Percentiles rank a stretch among this genome's conserved stretches.
Evolutionary conservation across 306 rosid species (phyloP).

Genomic region (Morella rubra): DNA sequence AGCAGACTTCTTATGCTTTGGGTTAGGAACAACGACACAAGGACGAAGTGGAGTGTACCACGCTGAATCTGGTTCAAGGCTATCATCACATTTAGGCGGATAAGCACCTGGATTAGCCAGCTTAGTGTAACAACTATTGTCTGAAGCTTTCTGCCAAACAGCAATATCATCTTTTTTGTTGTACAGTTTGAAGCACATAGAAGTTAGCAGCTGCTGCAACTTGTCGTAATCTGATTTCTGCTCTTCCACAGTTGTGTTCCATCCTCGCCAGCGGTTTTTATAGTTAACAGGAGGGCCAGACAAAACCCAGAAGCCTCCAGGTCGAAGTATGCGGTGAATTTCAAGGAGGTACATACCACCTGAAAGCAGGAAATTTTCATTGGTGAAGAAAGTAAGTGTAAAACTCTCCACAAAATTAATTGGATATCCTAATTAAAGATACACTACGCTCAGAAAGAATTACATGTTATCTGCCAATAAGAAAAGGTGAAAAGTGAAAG

Average conservation of each 20-base stretch:
- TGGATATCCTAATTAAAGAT: constrained; percentile 2
- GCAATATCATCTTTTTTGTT: constrained; percentile 88
- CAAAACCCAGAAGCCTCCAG: constrained; percentile 94
- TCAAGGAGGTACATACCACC: constrained; percentile 93
- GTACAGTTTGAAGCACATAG: constrained; percentile 89
- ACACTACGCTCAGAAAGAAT: constrained; percentile 11
- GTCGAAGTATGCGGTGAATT: constrained; percentile 90
- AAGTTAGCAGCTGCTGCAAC: constrained; percentile 68
- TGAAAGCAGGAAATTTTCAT: constrained; percentile 29
- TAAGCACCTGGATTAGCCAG: constrained; percentile 52
- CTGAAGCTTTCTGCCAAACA: constrained; percentile 82
- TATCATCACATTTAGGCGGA: constrained; percentile 91
- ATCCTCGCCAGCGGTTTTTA: constrained; percentile 80
- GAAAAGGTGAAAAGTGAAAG: neutral
- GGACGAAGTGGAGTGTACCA: constrained; percentile 97
- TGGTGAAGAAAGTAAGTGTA: constrained; percentile 4
- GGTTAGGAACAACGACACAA: constrained; percentile 72
- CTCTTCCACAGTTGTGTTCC: constrained; percentile 91
- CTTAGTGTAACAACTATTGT: constrained; percentile 65
- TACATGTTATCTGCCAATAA: neutral
- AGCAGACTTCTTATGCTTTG: constrained; percentile 56
- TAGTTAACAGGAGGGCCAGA: constrained; percentile 99
- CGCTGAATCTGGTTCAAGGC: constrained; percentile 85
- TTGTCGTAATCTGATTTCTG: constrained; percentile 81
- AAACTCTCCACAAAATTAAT: neutral